These are phyloP conservation scores for Cyclotella cryptica DNA, from an alignment of 108 stramenopile species.

Conservation along the genomic window DNA sequence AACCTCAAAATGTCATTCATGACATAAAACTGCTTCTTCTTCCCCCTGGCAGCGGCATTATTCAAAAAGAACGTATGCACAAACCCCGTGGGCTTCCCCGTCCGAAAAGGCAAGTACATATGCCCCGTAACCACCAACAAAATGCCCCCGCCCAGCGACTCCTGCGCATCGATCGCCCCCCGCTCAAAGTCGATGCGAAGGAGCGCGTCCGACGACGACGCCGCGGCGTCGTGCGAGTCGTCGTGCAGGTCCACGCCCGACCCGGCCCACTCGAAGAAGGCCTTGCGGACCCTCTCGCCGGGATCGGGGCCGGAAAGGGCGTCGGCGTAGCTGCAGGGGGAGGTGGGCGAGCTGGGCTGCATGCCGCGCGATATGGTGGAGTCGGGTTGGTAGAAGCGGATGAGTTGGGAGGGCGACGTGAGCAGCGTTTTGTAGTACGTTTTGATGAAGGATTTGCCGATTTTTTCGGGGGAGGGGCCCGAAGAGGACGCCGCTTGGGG, in stretches of 20 bases:
- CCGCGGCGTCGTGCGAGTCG: constrained; percentile 8
- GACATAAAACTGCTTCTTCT: constrained; percentile 73
- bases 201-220: too few relatives aligned
- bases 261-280: constrained; percentile 45
- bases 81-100: constrained; percentile 53
- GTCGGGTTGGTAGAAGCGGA: constrained; percentile 70
- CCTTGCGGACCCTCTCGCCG: constrained; percentile 33
- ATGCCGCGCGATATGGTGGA: constrained; percentile 61
- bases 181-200: constrained; percentile 64
- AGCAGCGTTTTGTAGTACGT: constrained; percentile 79
- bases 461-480: too few relatives aligned
- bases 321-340: constrained; percentile 41
- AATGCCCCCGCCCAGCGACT: constrained; percentile 71
- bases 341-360: constrained; percentile 55
- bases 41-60: constrained; percentile 44
- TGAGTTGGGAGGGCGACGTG: constrained; percentile 62
- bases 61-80: constrained; percentile 85
- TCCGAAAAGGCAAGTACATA: constrained; percentile 36
- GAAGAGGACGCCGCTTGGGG: too few relatives aligned
- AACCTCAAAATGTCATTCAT: constrained; percentile 86
- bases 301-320: constrained; percentile 11
- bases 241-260: background rate
- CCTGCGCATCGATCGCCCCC: constrained; percentile 89
- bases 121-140: constrained; percentile 83
- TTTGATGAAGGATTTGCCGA: constrained; percentile 81